Base-by-base conservation (phyloP, 306 rosid species). In the Acacia crassicarpa region DNA sequence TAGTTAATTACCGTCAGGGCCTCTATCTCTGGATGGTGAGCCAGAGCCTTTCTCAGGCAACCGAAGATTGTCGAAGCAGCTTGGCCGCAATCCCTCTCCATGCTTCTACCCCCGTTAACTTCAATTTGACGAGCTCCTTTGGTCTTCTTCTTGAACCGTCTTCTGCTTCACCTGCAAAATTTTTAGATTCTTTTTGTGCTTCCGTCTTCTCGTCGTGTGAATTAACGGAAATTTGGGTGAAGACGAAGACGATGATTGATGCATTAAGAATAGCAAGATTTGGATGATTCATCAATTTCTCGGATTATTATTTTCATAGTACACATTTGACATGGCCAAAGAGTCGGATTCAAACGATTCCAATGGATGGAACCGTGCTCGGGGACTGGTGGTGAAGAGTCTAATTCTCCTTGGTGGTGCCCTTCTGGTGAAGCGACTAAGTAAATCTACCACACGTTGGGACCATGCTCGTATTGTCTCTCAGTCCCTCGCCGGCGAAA, bases 401-500 rank as follows among this genome's bases (percentile, higher is more conserved):
- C 76, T 96, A 61, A 70, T 96, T 12, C 86, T 96, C 40, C 75
- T 96, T 11, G 99, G 99, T 23, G 98, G 99, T 16, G 98, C 95
- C 25, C 87, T 96, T 44, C 86, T 96, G 83, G 89, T 96, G 6
- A 96, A 93, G 63, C 93, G 95, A 15, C 93, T 96, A 33, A 91
- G 94, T n/a, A 96, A 93, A 89, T 91, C 99, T 84, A 96, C 99
- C 72, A 93, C 99, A 9, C 98, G 99, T 51, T 90, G 99, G 98
- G 99, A 96, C 90, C 99, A 96, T 86, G 89, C 99, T 44, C 89
- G 93, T 70, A 74, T 91, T 45, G 97, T 93, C 35, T 43, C 97
- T 20, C 89, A 90, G 9, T 91, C 99, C 14, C 97, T 96, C 84
- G 72, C 94, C 49, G 99, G 98, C 81, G 91, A 96, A 87, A 96